Evolutionary conservation across 2,329 filamentous ascomycete species (phyloP), one percentile per base, ranked within the genome.

Genomic region (Clonostachys rhizophaga): DNA sequence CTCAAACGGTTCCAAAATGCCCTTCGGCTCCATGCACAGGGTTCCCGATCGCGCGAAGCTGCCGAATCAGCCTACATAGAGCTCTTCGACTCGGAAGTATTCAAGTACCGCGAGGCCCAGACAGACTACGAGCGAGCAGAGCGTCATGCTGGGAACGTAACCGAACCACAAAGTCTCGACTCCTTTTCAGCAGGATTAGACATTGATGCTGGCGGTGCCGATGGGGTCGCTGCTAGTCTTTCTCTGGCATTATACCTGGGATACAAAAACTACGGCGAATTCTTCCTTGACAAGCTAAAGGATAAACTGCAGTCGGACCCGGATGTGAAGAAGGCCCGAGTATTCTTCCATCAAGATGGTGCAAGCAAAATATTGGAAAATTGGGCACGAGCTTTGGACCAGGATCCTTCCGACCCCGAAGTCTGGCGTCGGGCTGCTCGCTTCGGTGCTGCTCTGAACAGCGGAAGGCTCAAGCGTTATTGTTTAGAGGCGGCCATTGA

Each of bases 231-330:
- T 14, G 94, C 87, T 60, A 92, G 86, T 43, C 72, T 97, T 10
- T 86, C 89, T 0, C 91, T 96, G 60, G 91, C 95, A 11, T 76
- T 97, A 17, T 96, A 96, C 59, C 78, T 99, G 8, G 88, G 92
- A 2, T 90, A 95, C 73, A 99, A 97, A 66, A 99, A 97, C 57
- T 85, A 92, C 67, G 94, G 91, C 40, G 89, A 97, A 60, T 96
- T 95, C 60, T 74, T 86, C 49, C 74, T 99, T n/a, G 92, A 99
- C 47, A 66, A 62, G 45, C 54, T 67, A 5, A 68, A 64, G 47
- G 67, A 70, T 17, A 47, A 53, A 34, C 48, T 44, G 6, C 47
- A 47, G n/a, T 62, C 72, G 70, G 49, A 80, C 86, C 54, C 83
- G 75, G 55, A 70, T 80, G 64, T 75, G 62, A 57, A 55, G 30